phyloP scores from a whole-genome alignment of 108 stramenopile genomes.

The Pseudonitzschia multistriata region DNA sequence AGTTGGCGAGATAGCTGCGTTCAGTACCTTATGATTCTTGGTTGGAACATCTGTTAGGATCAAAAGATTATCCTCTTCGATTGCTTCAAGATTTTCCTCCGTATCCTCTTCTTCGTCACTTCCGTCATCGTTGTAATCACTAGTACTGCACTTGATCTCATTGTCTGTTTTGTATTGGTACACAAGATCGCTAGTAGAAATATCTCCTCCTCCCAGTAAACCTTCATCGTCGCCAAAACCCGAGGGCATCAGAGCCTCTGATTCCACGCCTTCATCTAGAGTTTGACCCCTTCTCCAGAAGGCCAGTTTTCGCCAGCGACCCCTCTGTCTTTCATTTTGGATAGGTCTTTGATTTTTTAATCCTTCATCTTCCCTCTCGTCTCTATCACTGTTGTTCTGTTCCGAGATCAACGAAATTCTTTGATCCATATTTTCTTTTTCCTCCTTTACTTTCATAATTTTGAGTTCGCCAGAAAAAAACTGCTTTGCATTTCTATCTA shows the following conservation, averaged over 20 bases:
- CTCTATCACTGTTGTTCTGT: neutral
- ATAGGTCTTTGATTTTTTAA: neutral
- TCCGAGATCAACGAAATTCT: slow-evolving; percentile 5
- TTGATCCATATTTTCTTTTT: neutral
- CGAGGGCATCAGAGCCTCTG: neutral
- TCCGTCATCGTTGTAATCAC: neutral
- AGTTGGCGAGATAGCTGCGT: neutral
- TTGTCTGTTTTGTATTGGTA: neutral
- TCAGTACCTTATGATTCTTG: neutral
- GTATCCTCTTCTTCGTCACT: neutral
- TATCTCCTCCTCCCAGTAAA: slow-evolving; percentile 2
- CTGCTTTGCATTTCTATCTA: too few relatives aligned
- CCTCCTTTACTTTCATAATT: neutral
- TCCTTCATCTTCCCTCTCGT: neutral
- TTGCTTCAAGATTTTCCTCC: neutral
- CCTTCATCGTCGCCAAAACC: neutral
- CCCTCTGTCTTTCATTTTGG: neutral
- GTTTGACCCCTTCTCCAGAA: neutral
- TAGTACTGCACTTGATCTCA: neutral
- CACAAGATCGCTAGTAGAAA: neutral
- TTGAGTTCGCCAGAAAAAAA: too few relatives aligned
- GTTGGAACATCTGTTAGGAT: neutral
- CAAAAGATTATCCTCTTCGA: neutral
- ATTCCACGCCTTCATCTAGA: neutral
- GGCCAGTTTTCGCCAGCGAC: neutral